Base-by-base conservation (phyloP, 768 basidiomycete species). In the Botryobasidium botryosum region DNA sequence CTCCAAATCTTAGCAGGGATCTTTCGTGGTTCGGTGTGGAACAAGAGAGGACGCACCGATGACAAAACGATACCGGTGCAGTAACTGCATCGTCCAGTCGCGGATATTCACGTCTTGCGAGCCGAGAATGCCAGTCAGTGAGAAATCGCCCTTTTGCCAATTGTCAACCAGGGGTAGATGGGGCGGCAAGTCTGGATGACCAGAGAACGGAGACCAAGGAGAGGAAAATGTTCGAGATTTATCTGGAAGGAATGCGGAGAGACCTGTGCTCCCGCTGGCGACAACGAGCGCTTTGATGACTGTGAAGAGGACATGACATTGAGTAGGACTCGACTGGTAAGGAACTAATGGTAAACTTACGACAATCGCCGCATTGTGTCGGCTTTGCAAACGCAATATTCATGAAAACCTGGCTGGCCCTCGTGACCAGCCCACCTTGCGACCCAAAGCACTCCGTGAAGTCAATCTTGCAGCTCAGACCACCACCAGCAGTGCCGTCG, bases 241-340 rank as follows among this genome's bases (percentile, higher is more conserved):
- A 15, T 26, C 33, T 12, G 59, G 59, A 4, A 61, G 35, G 45
- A 61, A 56, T 1, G 55, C 53, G 8, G 49, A 49, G 8, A 61
- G 43, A 3, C 59, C 59, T 18, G 24, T 40, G 15, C 47, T 40
- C 4, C 54, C 49, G 28, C 54, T 54, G 8, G 35, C 20, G 3
- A 45, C 29, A 7, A 61, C 33, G 12, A 61, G 45, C 13, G 53
- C 47, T 1, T 47, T 45, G 20, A 61, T 48, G 12, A 60, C 25
- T 50, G 36, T 21, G n/a, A 26, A 46, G 20, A 25, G 8, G 20
- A 33, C 1, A 24, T 24, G 41, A 43, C 21, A 12, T 43, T 15
- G 41, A 26, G 12, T 12, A 13, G 8, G 20, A 40, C 8, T 12
- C 15, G 23, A 28, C 4, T 21, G 27, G 5, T 13, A 6, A 3